These are phyloP conservation scores for Rhodosporidiobolus sp. DNA, from an alignment of 768 basidiomycete species.

Conservation along the genomic window DNA sequence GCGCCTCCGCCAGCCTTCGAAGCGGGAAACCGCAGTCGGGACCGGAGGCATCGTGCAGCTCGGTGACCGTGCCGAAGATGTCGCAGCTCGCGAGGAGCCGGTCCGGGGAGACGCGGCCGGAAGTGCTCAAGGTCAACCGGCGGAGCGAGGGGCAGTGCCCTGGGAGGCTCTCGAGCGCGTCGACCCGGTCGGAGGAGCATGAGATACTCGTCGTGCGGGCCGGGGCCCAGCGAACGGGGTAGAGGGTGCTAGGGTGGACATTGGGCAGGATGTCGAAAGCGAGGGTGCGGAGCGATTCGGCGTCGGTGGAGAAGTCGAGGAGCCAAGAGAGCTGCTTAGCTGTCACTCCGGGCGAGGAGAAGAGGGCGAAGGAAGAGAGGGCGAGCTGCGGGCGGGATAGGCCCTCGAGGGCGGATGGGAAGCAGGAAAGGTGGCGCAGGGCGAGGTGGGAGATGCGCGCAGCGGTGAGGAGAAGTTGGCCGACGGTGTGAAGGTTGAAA, in stretches of 20 bases:
- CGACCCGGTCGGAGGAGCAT: background rate
- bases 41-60: background rate
- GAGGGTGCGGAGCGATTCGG: conserved; percentile 28
- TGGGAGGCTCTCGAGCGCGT: background rate
- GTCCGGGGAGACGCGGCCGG: background rate
- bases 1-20: background rate
- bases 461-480: conserved; percentile 9
- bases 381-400: conserved; percentile 8
- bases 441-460: conserved; percentile 11
- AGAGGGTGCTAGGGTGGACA: background rate
- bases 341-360: background rate
- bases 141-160: conserved; percentile 18
- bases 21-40: too few species aligned
- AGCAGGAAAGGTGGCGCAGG: conserved; percentile 5
- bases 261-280: conserved; percentile 3
- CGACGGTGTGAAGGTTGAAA: conserved; percentile 38
- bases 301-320: conserved; percentile 3
- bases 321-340: conserved; percentile 26
- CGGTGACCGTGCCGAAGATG: background rate
- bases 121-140: background rate
- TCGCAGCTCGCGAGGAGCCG: background rate
- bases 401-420: background rate
- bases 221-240: conserved; percentile 18
- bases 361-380: conserved; percentile 15
- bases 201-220: conserved; percentile 2